Evolutionary conservation across 2,329 filamentous ascomycete genomes (phyloP), one percentile per base, ranked within the genome.

Genomic region (Xylaria multiplex): DNA sequence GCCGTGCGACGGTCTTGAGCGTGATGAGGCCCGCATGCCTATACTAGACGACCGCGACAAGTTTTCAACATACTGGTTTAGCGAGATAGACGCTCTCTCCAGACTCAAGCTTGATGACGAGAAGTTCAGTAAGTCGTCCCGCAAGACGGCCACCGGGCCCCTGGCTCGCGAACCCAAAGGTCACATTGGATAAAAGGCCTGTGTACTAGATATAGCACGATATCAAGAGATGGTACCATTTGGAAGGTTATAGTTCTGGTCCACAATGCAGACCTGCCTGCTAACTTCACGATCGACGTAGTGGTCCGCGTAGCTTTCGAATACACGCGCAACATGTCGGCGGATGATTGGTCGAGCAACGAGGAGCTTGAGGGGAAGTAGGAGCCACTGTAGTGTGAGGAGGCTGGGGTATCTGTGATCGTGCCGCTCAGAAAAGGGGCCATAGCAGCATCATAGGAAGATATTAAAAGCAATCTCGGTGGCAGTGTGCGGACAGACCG

Each of bases 41-140:
- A 61, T 73, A 49, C 64, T 66, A 43, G 72, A 71, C 16, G 74
- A 76, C 58, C 71, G 72, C 35, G 66, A 69, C 24, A 76, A 76
- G 65, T 75, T 75, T 56, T 66, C 72, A 32, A 75, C 74, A 3
- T 71, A 71, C 62, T 76, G 74, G 74, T 70, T 74, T 50, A 64
- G 71, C 52, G 74, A 76, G 49, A 19, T 11, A 19, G 73, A 75
- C 27, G 74, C 74, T 14, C 59, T 74, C 8, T 45, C 66, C 27
- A 70, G 19, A 19, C 72, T 76, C 42, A 76, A 75, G 63, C 65
- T 76, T 40, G 72, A 75, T 49, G 74, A 76, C 46, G 74, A 76
- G 67, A 73, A 72, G 48, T 76, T 71, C 66, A 75, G 74, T 75
- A 67, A 75, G 74, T 68, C 22, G 16, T 56, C 45, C 54, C 46